Percentiles rank a stretch among this genome's conserved stretches.
Conservation (phyloP, 2,329 filamentous ascomycete species). For the Colletotrichum sp. region DNA sequence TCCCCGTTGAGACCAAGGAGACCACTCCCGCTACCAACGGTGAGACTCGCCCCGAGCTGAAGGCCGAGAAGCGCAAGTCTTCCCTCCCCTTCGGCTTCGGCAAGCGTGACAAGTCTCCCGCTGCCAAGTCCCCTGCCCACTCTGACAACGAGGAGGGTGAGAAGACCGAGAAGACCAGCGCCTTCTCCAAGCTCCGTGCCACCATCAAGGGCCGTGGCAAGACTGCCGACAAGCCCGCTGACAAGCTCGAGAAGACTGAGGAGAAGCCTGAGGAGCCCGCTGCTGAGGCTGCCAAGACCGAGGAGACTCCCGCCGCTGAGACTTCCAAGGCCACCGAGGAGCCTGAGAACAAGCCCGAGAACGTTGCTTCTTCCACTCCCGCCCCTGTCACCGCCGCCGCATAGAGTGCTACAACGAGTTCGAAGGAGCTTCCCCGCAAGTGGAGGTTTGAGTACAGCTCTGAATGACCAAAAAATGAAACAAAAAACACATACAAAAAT, state of each 20-base stretch:
- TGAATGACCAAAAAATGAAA: not conserved
- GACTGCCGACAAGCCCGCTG: constrained; percentile 41
- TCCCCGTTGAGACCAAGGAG: constrained; percentile 53
- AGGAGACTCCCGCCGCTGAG: constrained; percentile 28
- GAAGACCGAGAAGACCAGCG: constrained; percentile 57
- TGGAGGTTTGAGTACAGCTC: not conserved
- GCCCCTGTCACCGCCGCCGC: constrained; percentile 55
- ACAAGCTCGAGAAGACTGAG: constrained; percentile 31
- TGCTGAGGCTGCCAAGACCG: constrained; percentile 32
- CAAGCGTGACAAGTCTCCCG: constrained; percentile 50
- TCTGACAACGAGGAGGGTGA: constrained; percentile 66
- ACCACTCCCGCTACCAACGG: constrained; percentile 47
- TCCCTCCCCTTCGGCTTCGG: constrained; percentile 77
- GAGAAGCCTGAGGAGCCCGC: constrained; percentile 27
- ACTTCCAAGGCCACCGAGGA: constrained; percentile 38
- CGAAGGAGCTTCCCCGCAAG: not conserved
- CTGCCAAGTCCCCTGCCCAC: constrained; percentile 55
- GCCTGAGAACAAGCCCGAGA: constrained; percentile 46
- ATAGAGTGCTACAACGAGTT: constrained; percentile 38
- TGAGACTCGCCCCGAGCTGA: constrained; percentile 67
- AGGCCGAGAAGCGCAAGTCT: constrained; percentile 82
- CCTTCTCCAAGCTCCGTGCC: constrained; percentile 66
- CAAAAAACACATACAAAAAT: not conserved
- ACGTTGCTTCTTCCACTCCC: constrained; percentile 46
- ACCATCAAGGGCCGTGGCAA: constrained; percentile 56